Percentiles rank a stretch among this genome's conserved stretches.
These are phyloP conservation scores for Phaffomyces thermotolerans DNA, from an alignment of 805 yeast species.

Conservation along the genomic window DNA sequence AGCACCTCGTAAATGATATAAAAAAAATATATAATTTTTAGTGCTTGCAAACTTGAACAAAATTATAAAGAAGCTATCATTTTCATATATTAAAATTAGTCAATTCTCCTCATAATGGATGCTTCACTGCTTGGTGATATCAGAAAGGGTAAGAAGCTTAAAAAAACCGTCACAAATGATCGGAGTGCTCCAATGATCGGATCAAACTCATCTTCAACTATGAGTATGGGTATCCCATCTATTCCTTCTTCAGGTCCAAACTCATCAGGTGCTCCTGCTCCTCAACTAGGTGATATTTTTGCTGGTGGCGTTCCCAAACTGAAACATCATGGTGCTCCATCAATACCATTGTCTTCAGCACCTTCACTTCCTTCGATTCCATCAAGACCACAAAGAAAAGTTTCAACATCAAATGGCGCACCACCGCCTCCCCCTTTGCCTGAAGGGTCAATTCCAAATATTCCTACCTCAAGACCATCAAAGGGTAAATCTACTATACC, in stretches of 20 bases:
- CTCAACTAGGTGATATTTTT: constrained; percentile 20
- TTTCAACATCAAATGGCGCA: constrained; percentile 6
- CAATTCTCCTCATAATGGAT: constrained; percentile 26
- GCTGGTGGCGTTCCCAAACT: constrained; percentile 22
- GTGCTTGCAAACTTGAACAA: no score
- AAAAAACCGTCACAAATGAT: constrained; percentile 58
- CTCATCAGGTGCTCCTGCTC: constrained; percentile 12
- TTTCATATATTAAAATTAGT: not conserved
- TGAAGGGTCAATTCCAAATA: constrained; percentile 13
- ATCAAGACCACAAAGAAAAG: constrained; percentile 17
- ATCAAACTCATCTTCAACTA: constrained; percentile 1
- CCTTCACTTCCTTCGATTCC: constrained; percentile 24
- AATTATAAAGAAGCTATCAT: no score
- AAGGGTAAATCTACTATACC: constrained; percentile 7
- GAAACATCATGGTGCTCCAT: constrained; percentile 11
- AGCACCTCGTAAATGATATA: no score
- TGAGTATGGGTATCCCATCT: constrained; percentile 8
- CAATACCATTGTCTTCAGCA: not conserved
- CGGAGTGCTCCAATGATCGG: constrained; percentile 53
- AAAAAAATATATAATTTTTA: no score
- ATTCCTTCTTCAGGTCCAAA: constrained; percentile 14
- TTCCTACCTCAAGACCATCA: not conserved
- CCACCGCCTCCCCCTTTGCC: constrained; percentile 18
- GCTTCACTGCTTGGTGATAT: constrained; percentile 70
- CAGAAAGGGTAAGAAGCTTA: constrained; percentile 56